Base-by-base conservation (phyloP, 768 basidiomycete species). In the Neoboletus magnificus region DNA sequence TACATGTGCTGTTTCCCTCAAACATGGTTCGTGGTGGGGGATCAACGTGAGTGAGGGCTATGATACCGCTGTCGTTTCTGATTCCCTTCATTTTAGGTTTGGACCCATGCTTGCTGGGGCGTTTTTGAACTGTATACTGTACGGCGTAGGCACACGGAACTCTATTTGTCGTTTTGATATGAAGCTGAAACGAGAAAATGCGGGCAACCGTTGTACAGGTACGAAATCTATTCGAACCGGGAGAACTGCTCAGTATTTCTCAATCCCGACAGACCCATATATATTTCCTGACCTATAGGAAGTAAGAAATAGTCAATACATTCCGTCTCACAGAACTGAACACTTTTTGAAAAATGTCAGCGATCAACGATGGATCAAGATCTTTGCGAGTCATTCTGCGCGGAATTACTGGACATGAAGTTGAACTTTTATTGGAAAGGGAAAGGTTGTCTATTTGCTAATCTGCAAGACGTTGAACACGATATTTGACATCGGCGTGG, bases 381-480 rank as follows among this genome's bases (percentile, higher is more conserved):
- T 66, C 0, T 74, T 81, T 49, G 81, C 81, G 44, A 44, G 75
- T 66, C 4, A 3, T 43, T 36, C 45, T 6, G 15, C 29, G 16
- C 29, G 10, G 37, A 20, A 15, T 42, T 27, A 18, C 25, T 23
- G 25, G 22, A 27, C 32, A 6, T 20, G 1, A 11, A 7, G 29
- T 30, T 7, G 1, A 48, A 5, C 25, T 23, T 43, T 18, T 1
- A 18, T 39, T n/a, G 15, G 12, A 25, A 25, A 53, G 15, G 12
- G 22, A 25, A 53, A 82, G 78, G 75, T 80, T 35, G 48, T 60
- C 36, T 53, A 76, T 27, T 66, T 82, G 4, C 72, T 82, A 44
- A n/a, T 78, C 4, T 77, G 75, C 37, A 81, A 83, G 63, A 80
- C 79, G 0, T 58, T 77, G 29, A 81, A 82, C 57, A 73, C 76